Evolutionary conservation across 75 land plant species (phyloP).

Genomic region (Azolla pinnata): DNA sequence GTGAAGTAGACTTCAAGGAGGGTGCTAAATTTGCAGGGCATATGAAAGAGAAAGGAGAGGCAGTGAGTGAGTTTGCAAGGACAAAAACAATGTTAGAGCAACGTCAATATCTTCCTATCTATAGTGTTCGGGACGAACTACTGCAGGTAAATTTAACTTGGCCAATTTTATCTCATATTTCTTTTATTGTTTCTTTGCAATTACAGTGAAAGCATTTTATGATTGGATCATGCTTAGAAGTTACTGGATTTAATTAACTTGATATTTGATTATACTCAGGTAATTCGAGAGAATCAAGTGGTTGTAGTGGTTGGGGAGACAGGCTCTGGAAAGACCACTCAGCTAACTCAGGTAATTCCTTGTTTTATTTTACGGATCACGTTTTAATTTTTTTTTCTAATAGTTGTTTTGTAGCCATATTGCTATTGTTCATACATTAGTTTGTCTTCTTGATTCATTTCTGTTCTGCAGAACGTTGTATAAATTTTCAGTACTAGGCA

Average conservation of each 20-base stretch:
- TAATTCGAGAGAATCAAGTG: slow-evolving; percentile 91
- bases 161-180: not conserved
- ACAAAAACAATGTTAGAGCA: slow-evolving; percentile 80
- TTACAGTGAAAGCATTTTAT: too few relatives aligned
- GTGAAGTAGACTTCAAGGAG: slow-evolving; percentile 89
- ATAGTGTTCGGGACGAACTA: slow-evolving; percentile 78
- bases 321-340: slow-evolving; percentile 98
- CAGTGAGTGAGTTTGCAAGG: slow-evolving; percentile 92
- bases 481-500: too few relatives aligned
- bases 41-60: slow-evolving; percentile 87
- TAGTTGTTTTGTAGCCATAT: too few relatives aligned
- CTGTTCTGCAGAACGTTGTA: too few relatives aligned
- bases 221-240: not conserved
- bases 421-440: too few relatives aligned
- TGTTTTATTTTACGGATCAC: too few relatives aligned
- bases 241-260: not conserved
- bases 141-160: slow-evolving; percentile 47
- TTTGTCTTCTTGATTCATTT: too few relatives aligned
- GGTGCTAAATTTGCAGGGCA: slow-evolving; percentile 86
- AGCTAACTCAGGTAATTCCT: slow-evolving; percentile 76
- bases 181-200: slow-evolving; percentile 5
- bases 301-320: slow-evolving; percentile 96
- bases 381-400: too few relatives aligned
- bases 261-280: slow-evolving; percentile 24
- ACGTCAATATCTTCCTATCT: slow-evolving; percentile 91